Evolutionary conservation across 495 filamentous ascomycete species (phyloP).

Genomic region (Chaetomium tenue): DNA sequence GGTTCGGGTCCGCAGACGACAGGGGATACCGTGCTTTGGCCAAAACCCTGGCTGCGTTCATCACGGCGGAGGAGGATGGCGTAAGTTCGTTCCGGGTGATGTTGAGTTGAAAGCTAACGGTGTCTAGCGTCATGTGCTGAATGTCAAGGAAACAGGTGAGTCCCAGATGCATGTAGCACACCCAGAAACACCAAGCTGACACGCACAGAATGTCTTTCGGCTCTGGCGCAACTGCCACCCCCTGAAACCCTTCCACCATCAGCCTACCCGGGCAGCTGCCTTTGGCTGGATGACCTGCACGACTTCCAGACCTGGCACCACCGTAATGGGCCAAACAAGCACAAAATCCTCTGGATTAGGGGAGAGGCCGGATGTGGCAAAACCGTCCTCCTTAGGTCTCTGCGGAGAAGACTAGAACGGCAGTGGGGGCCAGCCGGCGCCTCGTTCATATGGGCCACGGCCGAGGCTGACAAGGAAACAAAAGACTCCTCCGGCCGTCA

Average conservation of each 20-base stretch:
- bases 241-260: conserved; percentile 27
- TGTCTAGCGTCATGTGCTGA: conserved; percentile 28
- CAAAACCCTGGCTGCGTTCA: conserved; percentile 20
- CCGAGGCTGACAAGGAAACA: conserved; percentile 29
- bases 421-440: conserved; percentile 35
- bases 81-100: conserved; percentile 11
- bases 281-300: conserved; percentile 37
- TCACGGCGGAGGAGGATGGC: conserved; percentile 28
- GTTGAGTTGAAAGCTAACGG: background rate
- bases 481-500: conserved; percentile 22
- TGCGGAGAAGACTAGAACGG: conserved; percentile 32
- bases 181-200: background rate
- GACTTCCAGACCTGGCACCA: conserved; percentile 43
- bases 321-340: conserved; percentile 32
- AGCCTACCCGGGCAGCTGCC: conserved; percentile 39
- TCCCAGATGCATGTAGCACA: background rate
- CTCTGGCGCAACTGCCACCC: conserved; percentile 21
- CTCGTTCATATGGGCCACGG: conserved; percentile 33
- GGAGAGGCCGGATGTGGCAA: conserved; percentile 40
- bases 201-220: conserved; percentile 30
- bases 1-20: conserved; percentile 35
- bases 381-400: conserved; percentile 35
- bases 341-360: conserved; percentile 41
- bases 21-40: conserved; percentile 30
- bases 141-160: conserved; percentile 29